Conservation (phyloP, 768 basidiomycete genomes). For the Russula griseocarnosa region DNA sequence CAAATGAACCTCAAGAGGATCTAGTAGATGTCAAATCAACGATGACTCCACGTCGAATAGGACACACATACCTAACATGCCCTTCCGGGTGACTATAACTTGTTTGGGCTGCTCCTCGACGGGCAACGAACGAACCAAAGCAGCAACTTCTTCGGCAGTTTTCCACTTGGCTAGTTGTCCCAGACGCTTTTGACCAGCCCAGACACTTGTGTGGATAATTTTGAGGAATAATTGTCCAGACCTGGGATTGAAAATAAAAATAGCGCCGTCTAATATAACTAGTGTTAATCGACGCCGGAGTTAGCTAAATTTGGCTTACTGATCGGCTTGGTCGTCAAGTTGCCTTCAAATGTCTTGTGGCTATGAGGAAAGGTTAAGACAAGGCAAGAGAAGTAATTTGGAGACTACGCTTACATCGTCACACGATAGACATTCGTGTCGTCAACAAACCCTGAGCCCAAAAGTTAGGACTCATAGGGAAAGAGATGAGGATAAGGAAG, state of each 20-base stretch:
- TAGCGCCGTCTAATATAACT: slow-evolving; percentile 68
- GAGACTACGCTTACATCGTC: slow-evolving; percentile 57
- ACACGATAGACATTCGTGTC: slow-evolving; percentile 99
- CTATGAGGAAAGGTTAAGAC: slow-evolving; percentile 37
- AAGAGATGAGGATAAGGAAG: slow-evolving; percentile 7
- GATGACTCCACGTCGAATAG: slow-evolving; percentile 2
- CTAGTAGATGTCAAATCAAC: slow-evolving; percentile 37
- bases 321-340: slow-evolving; percentile 98
- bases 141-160: slow-evolving; percentile 99
- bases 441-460: slow-evolving; percentile 84
- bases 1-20: slow-evolving; percentile 95
- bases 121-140: slow-evolving; percentile 93
- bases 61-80: slow-evolving; percentile 79
- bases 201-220: slow-evolving; percentile 99
- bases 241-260: slow-evolving; percentile 99
- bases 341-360: slow-evolving; percentile 99
- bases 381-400: background rate
- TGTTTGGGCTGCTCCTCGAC: slow-evolving; percentile 99
- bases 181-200: slow-evolving; percentile 99
- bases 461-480: slow-evolving; percentile 12
- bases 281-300: slow-evolving; percentile 1
- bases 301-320: slow-evolving; percentile 45
- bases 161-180: slow-evolving; percentile 99
- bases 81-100: slow-evolving; percentile 98
- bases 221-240: slow-evolving; percentile 98